Percentiles rank a stretch among this genome's conserved stretches.
phyloP scores from a whole-genome alignment of 83 land plant genomes.

The Picea mariana region DNA sequence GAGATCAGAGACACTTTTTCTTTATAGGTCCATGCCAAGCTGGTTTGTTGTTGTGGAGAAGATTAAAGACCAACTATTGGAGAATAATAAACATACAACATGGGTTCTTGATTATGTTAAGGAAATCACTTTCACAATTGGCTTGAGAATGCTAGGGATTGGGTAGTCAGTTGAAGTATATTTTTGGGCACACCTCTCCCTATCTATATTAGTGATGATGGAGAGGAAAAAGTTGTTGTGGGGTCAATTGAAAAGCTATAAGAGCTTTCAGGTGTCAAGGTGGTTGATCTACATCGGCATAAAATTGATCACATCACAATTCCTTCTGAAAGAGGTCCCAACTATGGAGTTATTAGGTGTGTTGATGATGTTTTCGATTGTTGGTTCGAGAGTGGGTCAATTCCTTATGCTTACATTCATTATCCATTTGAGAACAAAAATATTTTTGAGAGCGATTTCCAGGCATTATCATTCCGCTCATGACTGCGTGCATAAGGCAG shows the following conservation, averaged over 20 bases:
- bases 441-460: constrained; percentile 22
- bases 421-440: constrained; percentile 56
- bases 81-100: constrained; percentile 64
- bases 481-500: no score
- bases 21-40: constrained; percentile 96
- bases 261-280: constrained; percentile 52
- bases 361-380: constrained; percentile 67
- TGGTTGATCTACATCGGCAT: constrained; percentile 92
- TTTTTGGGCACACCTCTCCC: constrained; percentile 99
- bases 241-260: constrained; percentile 84
- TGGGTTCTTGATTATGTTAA: constrained; percentile 63
- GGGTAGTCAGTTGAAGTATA: constrained; percentile 96
- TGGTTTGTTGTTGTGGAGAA: constrained; percentile 46
- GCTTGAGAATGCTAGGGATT: constrained; percentile 98
- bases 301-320: constrained; percentile 50
- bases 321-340: constrained; percentile 47
- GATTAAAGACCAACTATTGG: constrained; percentile 53
- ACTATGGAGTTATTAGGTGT: constrained; percentile 40
- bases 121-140: constrained; percentile 66
- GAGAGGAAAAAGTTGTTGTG: constrained; percentile 77
- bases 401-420: constrained; percentile 61
- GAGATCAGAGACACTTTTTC: constrained; percentile 95
- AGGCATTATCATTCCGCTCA: no score
- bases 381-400: constrained; percentile 66
- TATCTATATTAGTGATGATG: constrained; percentile 93